phyloP scores from a whole-genome alignment of 306 rosid species.

The Vigna radiata region DNA sequence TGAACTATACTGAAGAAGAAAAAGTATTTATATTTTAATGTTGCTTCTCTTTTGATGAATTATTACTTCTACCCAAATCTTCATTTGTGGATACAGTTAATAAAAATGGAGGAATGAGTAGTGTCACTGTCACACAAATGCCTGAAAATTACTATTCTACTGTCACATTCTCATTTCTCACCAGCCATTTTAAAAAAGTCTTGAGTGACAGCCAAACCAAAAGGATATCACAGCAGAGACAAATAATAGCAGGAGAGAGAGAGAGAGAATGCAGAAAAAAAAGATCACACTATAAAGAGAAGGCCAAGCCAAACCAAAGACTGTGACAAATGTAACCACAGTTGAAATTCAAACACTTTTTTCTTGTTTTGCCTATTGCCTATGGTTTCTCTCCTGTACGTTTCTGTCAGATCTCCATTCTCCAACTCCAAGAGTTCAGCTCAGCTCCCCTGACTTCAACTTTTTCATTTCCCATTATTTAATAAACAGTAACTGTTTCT shows the following conservation, averaged over 20 bases:
- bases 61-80: background rate
- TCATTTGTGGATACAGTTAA: background rate
- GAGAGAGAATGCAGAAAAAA: background rate
- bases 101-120: background rate
- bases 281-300: slow-evolving; percentile 2
- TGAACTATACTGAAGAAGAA: no score
- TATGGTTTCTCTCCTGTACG: background rate
- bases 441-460: background rate
- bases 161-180: background rate
- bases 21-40: background rate
- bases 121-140: background rate
- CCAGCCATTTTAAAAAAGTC: background rate
- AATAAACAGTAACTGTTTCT: slow-evolving; percentile 35
- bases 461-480: background rate
- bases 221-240: background rate
- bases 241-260: slow-evolving; percentile 16
- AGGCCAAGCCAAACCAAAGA: background rate
- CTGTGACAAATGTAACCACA: slow-evolving; percentile 19
- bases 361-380: slow-evolving; percentile 30
- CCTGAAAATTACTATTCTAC: background rate
- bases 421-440: slow-evolving; percentile 20
- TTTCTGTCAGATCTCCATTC: slow-evolving; percentile 49
- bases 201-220: slow-evolving; percentile 8
- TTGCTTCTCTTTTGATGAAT: background rate
- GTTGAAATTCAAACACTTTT: background rate